A percentile compares a stretch with the other conserved stretches of the same genome.
These are phyloP conservation scores for Linaria vulgaris DNA, from an alignment of 257 asterid species.

Conservation along the genomic window DNA sequence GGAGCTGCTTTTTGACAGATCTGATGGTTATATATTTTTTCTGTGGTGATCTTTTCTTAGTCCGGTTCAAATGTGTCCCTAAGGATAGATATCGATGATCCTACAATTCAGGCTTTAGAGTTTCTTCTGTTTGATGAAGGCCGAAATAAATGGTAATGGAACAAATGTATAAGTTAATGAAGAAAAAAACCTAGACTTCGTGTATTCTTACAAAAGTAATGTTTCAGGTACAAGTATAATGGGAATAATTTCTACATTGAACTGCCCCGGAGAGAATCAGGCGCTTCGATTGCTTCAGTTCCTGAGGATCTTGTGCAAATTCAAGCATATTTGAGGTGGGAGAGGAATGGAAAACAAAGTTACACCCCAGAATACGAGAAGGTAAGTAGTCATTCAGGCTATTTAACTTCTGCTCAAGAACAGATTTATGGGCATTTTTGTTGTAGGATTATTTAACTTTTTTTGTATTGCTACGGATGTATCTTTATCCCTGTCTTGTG, in stretches of 20 bases:
- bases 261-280: slow-evolving; percentile 47
- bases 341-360: slow-evolving; percentile 81
- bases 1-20: slow-evolving; percentile 17
- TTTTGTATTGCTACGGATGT: slow-evolving; percentile 12
- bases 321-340: slow-evolving; percentile 97
- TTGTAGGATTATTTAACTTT: slow-evolving; percentile 5
- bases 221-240: slow-evolving; percentile 78
- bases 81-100: slow-evolving; percentile 82
- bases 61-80: slow-evolving; percentile 67
- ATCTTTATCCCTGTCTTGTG: slow-evolving; percentile 16
- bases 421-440: neutral
- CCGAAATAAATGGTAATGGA: slow-evolving; percentile 72
- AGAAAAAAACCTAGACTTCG: neutral
- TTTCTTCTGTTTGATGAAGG: slow-evolving; percentile 85
- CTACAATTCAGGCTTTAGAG: slow-evolving; percentile 81
- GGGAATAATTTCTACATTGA: slow-evolving; percentile 71
- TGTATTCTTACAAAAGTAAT: slow-evolving; percentile 19
- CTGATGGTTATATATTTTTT: slow-evolving; percentile 26
- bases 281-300: slow-evolving; percentile 49
- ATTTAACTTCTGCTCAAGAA: slow-evolving; percentile 19
- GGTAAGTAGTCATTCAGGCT: slow-evolving; percentile 43
- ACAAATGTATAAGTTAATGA: neutral
- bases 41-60: slow-evolving; percentile 42
- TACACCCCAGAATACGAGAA: slow-evolving; percentile 84
- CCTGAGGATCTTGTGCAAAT: slow-evolving; percentile 98